Percentiles rank a stretch among this genome's conserved stretches.
Conservation (phyloP, 331 rosid species). For the Prunus yedoensis region DNA sequence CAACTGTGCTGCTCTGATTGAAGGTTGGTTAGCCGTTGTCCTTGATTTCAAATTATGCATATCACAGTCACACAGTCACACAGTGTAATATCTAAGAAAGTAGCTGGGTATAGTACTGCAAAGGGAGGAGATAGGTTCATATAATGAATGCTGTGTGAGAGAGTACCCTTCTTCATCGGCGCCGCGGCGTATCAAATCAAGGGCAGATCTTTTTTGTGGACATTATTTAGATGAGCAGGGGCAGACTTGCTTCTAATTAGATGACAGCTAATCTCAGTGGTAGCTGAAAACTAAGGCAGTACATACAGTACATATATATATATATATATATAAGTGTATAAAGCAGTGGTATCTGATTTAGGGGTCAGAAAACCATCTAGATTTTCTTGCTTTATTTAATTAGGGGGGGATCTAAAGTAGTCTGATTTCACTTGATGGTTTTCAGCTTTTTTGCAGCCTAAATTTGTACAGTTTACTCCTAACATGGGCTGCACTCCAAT, state of each 20-base stretch:
- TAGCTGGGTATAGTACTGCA: too few relatives aligned
- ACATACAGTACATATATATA: too few relatives aligned
- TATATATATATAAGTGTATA: too few relatives aligned
- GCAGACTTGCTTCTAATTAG: neutral
- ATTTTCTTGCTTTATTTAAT: neutral
- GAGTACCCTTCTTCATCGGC: too few relatives aligned
- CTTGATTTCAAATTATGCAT: too few relatives aligned
- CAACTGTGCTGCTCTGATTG: too few relatives aligned
- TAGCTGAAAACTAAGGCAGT: neutral
- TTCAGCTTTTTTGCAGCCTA: neutral
- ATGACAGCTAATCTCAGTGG: constrained; percentile 8
- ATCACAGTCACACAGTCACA: too few relatives aligned
- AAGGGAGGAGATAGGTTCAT: neutral
- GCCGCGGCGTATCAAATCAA: too few relatives aligned
- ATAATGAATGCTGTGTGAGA: neutral
- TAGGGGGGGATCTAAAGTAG: neutral
- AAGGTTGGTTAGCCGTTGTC: too few relatives aligned
- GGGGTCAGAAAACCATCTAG: neutral
- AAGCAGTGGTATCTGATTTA: neutral
- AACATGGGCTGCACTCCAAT: neutral
- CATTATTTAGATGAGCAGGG: neutral
- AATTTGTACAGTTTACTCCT: neutral
- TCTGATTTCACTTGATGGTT: neutral
- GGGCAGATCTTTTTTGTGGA: too few relatives aligned
- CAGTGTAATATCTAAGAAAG: too few relatives aligned